Percentiles rank a stretch among this genome's conserved stretches.
Conservation (phyloP, 2,329 filamentous ascomycete genomes). For the Teratosphaeria zuluensis region DNA sequence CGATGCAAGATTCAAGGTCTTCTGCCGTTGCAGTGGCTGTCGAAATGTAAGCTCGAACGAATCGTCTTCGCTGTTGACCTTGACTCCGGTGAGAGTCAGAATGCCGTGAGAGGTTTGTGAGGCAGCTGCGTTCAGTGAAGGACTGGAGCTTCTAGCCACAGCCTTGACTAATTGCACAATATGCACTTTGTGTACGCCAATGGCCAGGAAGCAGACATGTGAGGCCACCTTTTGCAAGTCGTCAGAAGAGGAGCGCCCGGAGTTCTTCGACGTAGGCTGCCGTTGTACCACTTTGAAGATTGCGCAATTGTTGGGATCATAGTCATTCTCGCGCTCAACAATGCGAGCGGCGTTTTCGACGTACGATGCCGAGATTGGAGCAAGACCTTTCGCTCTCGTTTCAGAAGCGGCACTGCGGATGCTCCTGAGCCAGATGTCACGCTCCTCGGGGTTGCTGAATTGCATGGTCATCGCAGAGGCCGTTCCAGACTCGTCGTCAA, state of each 20-base stretch:
- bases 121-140: constrained; percentile 42
- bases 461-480: constrained; percentile 55
- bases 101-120: constrained; percentile 51
- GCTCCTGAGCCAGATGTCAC: constrained; percentile 54
- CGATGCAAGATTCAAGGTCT: constrained; percentile 53
- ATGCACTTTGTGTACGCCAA: constrained; percentile 61
- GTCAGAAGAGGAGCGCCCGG: constrained; percentile 51
- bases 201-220: constrained; percentile 57
- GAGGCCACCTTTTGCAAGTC: constrained; percentile 56
- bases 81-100: constrained; percentile 50
- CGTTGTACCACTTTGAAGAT: constrained; percentile 61
- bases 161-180: constrained; percentile 55
- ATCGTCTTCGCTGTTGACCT: constrained; percentile 54
- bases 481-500: constrained; percentile 55
- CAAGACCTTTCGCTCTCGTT: constrained; percentile 41
- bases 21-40: constrained; percentile 46
- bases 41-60: constrained; percentile 55
- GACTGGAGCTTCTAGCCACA: constrained; percentile 43
- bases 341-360: constrained; percentile 53
- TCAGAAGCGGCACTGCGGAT: constrained; percentile 52
- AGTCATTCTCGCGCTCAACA: constrained; percentile 58
- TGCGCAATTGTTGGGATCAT: constrained; percentile 56
- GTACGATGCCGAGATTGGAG: constrained; percentile 48
- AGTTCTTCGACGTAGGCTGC: constrained; percentile 43
- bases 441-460: constrained; percentile 53